Percentiles rank a stretch among this genome's conserved stretches.
Conservation (phyloP, 2,329 filamentous ascomycete species). For the Pleoardoris graminearum region DNA sequence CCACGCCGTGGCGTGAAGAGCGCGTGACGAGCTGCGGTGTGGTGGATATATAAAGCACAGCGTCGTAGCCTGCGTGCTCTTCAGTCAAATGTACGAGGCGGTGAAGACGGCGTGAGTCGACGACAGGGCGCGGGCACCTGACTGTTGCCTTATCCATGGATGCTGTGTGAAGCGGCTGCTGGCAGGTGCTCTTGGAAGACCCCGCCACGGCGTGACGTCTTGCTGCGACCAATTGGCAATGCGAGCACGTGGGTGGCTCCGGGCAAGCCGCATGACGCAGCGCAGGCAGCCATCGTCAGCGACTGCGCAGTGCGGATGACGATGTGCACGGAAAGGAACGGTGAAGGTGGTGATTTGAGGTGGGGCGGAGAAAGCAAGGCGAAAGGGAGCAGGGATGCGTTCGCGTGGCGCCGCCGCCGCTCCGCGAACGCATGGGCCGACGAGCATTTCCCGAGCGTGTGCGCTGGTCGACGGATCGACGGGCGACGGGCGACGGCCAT, state of each 20-base stretch:
- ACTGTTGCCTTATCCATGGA: background rate
- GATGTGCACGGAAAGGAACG: background rate
- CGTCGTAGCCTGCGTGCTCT: background rate
- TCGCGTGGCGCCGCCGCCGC: background rate
- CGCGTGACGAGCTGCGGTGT: background rate
- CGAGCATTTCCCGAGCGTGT: background rate
- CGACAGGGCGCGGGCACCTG: background rate
- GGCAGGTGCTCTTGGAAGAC: no score
- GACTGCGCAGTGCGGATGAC: background rate
- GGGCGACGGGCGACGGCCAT: background rate
- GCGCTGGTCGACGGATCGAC: background rate
- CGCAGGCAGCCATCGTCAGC: background rate
- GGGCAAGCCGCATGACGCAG: background rate
- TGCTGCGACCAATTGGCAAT: background rate
- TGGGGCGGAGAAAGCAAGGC: no score
- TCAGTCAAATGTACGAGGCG: no score
- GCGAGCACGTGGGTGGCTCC: background rate
- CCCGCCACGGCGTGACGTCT: slow-evolving; percentile 1
- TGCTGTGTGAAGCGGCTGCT: no score
- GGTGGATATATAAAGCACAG: slow-evolving; percentile 3
- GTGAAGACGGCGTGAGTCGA: slow-evolving; percentile 1
- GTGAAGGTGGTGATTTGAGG: background rate
- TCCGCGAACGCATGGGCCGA: background rate
- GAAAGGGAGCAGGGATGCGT: background rate
- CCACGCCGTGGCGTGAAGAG: background rate